Conservation (phyloP, 2,329 filamentous ascomycete species). For the Coniochaeta ligniaria region DNA sequence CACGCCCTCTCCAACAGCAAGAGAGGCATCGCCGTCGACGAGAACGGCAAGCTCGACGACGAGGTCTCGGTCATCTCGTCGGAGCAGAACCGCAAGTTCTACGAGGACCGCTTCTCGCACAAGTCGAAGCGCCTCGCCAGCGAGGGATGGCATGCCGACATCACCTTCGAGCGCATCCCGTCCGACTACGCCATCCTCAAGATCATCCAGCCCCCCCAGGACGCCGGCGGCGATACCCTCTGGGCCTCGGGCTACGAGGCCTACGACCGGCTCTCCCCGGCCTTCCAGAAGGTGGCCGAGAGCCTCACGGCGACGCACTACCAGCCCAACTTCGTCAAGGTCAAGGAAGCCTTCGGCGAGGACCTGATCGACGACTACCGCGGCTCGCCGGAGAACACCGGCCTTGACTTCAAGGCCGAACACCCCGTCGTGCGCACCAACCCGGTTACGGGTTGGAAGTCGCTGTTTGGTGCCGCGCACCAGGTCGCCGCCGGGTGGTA, state of each 20-base stretch:
- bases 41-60: constrained; percentile 36
- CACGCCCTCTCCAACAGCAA: constrained; percentile 40
- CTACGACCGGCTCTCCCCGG: constrained; percentile 27
- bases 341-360: constrained; percentile 27
- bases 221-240: constrained; percentile 36
- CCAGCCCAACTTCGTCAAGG: constrained; percentile 22
- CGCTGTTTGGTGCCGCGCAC: constrained; percentile 22
- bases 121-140: constrained; percentile 21
- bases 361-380: constrained; percentile 20
- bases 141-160: constrained; percentile 19
- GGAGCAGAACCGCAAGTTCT: constrained; percentile 29
- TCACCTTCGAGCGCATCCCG: constrained; percentile 38
- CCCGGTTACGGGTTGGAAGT: constrained; percentile 24
- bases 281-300: constrained; percentile 17
- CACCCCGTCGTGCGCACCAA: constrained; percentile 22
- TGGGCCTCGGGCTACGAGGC: constrained; percentile 34
- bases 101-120: constrained; percentile 22
- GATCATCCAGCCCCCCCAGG: constrained; percentile 30
- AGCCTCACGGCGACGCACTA: constrained; percentile 19
- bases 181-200: constrained; percentile 39
- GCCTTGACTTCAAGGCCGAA: constrained; percentile 18
- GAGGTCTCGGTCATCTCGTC: constrained; percentile 42
- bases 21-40: constrained; percentile 33
- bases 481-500: constrained; percentile 19
- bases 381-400: constrained; percentile 19